Base-by-base conservation (phyloP, 163 green algal species). In the Chloromonas sp. region DNA sequence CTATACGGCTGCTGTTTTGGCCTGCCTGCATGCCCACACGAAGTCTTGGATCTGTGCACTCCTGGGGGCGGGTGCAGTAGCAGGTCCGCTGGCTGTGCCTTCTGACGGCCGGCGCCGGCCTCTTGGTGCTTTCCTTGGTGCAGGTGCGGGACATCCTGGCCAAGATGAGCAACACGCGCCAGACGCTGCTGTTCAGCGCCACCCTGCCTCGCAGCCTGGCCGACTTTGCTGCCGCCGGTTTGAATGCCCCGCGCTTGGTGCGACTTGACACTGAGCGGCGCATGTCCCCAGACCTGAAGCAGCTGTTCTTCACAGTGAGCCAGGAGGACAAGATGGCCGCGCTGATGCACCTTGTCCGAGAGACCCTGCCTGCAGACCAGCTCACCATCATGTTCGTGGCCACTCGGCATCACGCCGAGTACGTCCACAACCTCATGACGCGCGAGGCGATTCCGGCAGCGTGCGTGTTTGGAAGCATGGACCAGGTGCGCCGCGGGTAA, bases 331-430 rank as follows among this genome's bases (percentile, higher is more conserved):
- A 84, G 82, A 36, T 84, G 0, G 95, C 93, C 0, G 94, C 96
- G 14, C 92, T 99, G 89, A 87, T 99, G 79, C 95, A 93, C 90
- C 87, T 97, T 85, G 82, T 97, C 79, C 86, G 91, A 0, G 92
- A 97, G 85, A 90, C 94, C 14, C 82, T 98, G 14, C 61, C 87
- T 0, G n/a, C 84, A 0, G 87, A 89, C 66, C 88, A 96, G 90
- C 89, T 92, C 13, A 98, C 94, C 15, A 91, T 98, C 70, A 89
- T 98, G 15, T 98, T 98, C 91, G 91, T 91, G 0, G 91, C 95
- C 81, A 99, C 97, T 5, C 92, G 95, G 71, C 96, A 99, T 87
- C 96, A 98, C 87, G 97, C 98, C 60, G 97, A 99, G 89, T 97
- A 96, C 85, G 91, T 99, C 81, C 81, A 94, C 71, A 89, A 86